Evolutionary conservation across 805 yeast genomes (phyloP).

Genomic region (Torulaspora quercuum): DNA sequence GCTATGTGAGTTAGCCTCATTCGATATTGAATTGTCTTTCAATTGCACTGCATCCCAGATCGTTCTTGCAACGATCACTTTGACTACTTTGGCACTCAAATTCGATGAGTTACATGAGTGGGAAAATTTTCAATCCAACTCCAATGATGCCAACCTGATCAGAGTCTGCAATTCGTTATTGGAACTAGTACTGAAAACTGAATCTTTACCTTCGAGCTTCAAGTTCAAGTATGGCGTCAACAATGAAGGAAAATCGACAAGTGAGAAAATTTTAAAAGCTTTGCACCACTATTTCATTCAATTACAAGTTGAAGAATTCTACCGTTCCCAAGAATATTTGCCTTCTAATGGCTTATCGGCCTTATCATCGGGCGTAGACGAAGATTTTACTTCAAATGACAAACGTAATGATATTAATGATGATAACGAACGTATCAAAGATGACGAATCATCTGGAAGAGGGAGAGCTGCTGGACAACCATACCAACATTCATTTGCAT

Average conservation of each 20-base stretch:
- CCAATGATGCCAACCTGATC: conserved; percentile 30
- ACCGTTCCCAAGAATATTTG: conserved; percentile 28
- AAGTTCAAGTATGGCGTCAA: conserved; percentile 29
- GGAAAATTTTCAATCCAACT: conserved; percentile 23
- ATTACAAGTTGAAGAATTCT: conserved; percentile 24
- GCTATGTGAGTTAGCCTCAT: conserved; percentile 63
- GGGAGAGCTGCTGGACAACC: conserved; percentile 7
- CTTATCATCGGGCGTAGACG: no score
- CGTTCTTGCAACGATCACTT: conserved; percentile 49
- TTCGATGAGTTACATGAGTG: conserved; percentile 22
- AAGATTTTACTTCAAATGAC: no score
- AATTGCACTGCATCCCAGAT: conserved; percentile 45
- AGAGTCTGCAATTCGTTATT: conserved; percentile 23
- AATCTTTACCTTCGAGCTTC: conserved; percentile 33
- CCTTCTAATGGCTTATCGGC: no score
- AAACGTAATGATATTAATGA: conserved; percentile 11
- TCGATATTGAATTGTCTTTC: conserved; percentile 56
- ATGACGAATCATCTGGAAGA: conserved; percentile 2
- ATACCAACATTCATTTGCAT: conserved; percentile 17
- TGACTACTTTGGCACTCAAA: conserved; percentile 46
- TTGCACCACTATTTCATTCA: conserved; percentile 22
- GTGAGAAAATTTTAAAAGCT: conserved; percentile 18
- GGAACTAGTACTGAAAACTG: conserved; percentile 20
- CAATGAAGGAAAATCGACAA: conserved; percentile 9
- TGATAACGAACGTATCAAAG: conserved; percentile 7